phyloP scores from a whole-genome alignment of 345 rosid species.

The Limnanthes douglasii region DNA sequence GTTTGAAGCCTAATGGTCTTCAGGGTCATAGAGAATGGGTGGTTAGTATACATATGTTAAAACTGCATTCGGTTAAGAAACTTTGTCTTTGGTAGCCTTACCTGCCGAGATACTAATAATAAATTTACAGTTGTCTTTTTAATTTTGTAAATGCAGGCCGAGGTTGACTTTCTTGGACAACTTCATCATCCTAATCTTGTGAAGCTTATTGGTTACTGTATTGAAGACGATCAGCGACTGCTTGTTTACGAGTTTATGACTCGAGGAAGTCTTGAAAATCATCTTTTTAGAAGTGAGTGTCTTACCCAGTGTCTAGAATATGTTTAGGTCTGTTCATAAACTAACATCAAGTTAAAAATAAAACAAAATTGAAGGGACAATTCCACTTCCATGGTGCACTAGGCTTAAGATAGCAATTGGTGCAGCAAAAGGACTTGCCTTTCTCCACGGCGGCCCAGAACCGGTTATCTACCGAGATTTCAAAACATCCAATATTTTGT shows the following conservation, averaged over 20 bases:
- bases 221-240: constrained; percentile 85
- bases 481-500: constrained; percentile 89
- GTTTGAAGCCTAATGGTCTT: constrained; percentile 80
- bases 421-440: constrained; percentile 95
- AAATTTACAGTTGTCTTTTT: constrained; percentile 5
- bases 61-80: background rate
- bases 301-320: background rate
- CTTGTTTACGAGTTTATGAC: constrained; percentile 96
- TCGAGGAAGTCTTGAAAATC: constrained; percentile 96
- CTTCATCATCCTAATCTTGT: constrained; percentile 91
- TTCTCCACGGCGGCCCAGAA: constrained; percentile 81
- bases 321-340: background rate
- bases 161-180: constrained; percentile 87
- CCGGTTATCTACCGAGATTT: constrained; percentile 97
- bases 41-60: constrained; percentile 35
- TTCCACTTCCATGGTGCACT: constrained; percentile 75
- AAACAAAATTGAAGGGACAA: constrained; percentile 33
- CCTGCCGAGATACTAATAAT: too few relatives aligned
- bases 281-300: constrained; percentile 88
- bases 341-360: constrained; percentile 1
- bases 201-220: constrained; percentile 81
- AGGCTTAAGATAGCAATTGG: constrained; percentile 87
- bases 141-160: constrained; percentile 44
- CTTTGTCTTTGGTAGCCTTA: too few relatives aligned
- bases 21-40: constrained; percentile 89